phyloP scores from a whole-genome alignment of 768 basidiomycete genomes.

The Boletus vinaceobasis region DNA sequence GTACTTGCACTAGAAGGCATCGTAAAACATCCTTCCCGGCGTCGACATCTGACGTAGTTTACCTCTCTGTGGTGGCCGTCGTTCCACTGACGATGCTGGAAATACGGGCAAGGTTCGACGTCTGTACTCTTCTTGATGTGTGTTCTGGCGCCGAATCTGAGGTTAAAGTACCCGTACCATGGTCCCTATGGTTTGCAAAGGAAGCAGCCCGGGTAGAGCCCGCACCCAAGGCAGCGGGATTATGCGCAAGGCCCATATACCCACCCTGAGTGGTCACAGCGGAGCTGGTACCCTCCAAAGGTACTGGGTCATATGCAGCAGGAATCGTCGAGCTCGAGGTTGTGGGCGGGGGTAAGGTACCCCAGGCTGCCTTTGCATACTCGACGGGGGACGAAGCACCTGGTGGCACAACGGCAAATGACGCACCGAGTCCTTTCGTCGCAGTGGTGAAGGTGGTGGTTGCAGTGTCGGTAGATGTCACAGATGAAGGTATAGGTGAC shows the following conservation, averaged over 20 bases:
- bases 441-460: background rate
- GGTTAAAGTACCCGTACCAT: background rate
- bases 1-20: background rate
- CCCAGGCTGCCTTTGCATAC: too few relatives aligned
- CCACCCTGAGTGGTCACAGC: background rate
- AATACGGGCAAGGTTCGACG: background rate
- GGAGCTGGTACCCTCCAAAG: background rate
- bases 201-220: background rate
- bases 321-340: background rate
- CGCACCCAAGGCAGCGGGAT: background rate
- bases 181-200: background rate
- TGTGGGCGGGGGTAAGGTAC: too few relatives aligned
- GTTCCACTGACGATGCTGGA: background rate
- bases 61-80: constrained; percentile 4
- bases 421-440: background rate
- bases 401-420: background rate
- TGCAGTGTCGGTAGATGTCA: background rate
- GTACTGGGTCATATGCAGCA: background rate
- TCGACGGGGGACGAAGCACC: background rate
- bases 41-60: background rate
- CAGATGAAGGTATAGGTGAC: background rate
- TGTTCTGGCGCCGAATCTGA: background rate
- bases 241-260: background rate
- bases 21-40: background rate
- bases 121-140: background rate